These are phyloP conservation scores for Westerdykella sp. DNA, from an alignment of 2,329 filamentous ascomycete species.

Conservation along the genomic window DNA sequence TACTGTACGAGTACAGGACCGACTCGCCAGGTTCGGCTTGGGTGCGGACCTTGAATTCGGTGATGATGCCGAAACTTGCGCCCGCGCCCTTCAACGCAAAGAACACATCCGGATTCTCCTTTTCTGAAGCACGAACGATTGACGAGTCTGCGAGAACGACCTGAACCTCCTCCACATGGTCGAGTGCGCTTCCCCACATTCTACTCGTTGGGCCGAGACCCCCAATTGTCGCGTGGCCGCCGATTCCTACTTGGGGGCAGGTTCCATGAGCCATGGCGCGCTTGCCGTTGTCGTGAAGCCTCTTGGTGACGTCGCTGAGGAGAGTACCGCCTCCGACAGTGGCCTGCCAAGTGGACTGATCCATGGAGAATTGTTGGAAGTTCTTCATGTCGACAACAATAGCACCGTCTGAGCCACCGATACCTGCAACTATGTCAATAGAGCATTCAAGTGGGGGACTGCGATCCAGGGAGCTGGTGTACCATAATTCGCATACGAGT, in stretches of 20 bases:
- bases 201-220: slow-evolving; percentile 30
- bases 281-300: slow-evolving; percentile 30
- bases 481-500: slow-evolving; percentile 53
- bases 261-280: slow-evolving; percentile 46
- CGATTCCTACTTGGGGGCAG: slow-evolving; percentile 33
- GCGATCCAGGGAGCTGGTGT: neutral
- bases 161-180: slow-evolving; percentile 31
- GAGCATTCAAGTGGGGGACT: neutral
- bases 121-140: slow-evolving; percentile 34
- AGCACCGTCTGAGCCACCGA: slow-evolving; percentile 44
- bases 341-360: slow-evolving; percentile 40
- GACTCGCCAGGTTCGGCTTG: slow-evolving; percentile 27
- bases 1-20: slow-evolving; percentile 30
- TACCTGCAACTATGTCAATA: slow-evolving; percentile 19
- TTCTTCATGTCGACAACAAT: slow-evolving; percentile 47
- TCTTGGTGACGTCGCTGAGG: slow-evolving; percentile 37
- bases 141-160: slow-evolving; percentile 38
- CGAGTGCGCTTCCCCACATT: slow-evolving; percentile 30
- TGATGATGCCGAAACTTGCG: slow-evolving; percentile 40
- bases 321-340: slow-evolving; percentile 47
- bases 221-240: slow-evolving; percentile 34
- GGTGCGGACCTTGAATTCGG: slow-evolving; percentile 36
- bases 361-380: slow-evolving; percentile 43
- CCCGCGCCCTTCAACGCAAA: slow-evolving; percentile 41
- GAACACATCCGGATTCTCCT: slow-evolving; percentile 37